Conservation (phyloP, 768 basidiomycete genomes). For the Fomitopsis serialis region DNA sequence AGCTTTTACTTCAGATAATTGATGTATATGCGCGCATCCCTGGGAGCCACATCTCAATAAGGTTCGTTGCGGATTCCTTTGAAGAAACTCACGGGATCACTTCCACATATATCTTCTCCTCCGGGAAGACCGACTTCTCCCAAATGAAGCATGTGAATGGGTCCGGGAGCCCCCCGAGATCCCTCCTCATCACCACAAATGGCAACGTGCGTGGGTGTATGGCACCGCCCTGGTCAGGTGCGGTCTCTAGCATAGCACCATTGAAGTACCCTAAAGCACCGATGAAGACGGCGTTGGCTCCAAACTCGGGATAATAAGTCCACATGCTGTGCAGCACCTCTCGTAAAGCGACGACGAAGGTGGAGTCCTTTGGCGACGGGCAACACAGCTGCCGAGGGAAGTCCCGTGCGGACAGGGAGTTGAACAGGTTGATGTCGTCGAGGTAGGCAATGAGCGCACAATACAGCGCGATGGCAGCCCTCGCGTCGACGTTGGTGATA, state of each 20-base stretch:
- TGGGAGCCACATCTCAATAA: neutral
- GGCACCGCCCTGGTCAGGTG: neutral
- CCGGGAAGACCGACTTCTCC: constrained; percentile 22
- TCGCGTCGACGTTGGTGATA: neutral
- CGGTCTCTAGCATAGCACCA: constrained; percentile 1
- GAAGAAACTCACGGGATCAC: constrained; percentile 26
- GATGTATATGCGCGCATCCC: constrained; percentile 4
- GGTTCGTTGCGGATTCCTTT: neutral
- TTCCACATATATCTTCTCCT: constrained; percentile 29
- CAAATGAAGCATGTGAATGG: constrained; percentile 33
- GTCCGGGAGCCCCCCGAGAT: constrained; percentile 28
- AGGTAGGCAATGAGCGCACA: neutral
- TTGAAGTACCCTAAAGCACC: neutral
- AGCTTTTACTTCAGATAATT: constrained; percentile 1
- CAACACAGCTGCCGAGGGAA: neutral
- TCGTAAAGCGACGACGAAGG: neutral
- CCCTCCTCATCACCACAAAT: constrained; percentile 22
- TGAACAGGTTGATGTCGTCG: neutral
- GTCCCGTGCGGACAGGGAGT: neutral
- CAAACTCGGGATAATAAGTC: neutral
- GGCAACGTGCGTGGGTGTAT: constrained; percentile 4
- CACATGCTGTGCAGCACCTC: neutral
- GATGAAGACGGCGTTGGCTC: neutral
- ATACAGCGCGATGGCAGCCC: neutral
- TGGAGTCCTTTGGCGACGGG: neutral